Base-by-base conservation (phyloP, 139 green algal genomes). In the Picocystis salinarum region DNA sequence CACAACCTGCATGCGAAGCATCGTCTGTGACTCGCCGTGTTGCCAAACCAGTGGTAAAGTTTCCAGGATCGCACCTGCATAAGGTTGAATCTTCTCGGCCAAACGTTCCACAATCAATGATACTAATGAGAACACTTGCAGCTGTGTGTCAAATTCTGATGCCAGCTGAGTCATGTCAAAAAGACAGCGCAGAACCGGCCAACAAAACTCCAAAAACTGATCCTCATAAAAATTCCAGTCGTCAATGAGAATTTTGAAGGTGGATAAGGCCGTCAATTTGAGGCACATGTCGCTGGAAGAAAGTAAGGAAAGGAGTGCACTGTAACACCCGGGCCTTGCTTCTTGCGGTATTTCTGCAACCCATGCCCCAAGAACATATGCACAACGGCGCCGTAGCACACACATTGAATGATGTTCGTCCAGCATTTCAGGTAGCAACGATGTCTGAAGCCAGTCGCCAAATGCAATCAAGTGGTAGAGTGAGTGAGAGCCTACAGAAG, bases 381-480 rank as follows among this genome's bases (percentile, higher is more conserved):
- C 59, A 4, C 66, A 69, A 6, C 64, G 53, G 7, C 76, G 58
- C 5, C 71, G 56, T 25, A 78, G 49, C 5, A 64, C 64, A 9
- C 26, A 28, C 0, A 45, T 46, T 13, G 45, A 40, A 10, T 55
- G 28, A 17, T 33, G 33, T 19, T n/a, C 7, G 34, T 73, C 54
- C 22, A 42, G 19, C 23, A 69, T 28, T 57, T 83, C 68, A 49
- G 55, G 48, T 23, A 77, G 44, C 25, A 75, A 58, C 10, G 40
- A 42, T 29, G 15, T 48, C 15, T 33, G 18, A 15, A 74, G 47
- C 73, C 62, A 79, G 5, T 55, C 28, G 4, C 48, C 23, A 24
- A 73, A 87, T 44, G 91, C 74, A 1, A 93, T 20, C 39, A 57
- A 73, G 45, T 93, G 77, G 27, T 83, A 51, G 33, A 93, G 63